Percentiles rank a stretch among this genome's conserved stretches.
These are phyloP conservation scores for Eucalyptus leucophloia DNA, from an alignment of 345 rosid species.

Conservation along the genomic window DNA sequence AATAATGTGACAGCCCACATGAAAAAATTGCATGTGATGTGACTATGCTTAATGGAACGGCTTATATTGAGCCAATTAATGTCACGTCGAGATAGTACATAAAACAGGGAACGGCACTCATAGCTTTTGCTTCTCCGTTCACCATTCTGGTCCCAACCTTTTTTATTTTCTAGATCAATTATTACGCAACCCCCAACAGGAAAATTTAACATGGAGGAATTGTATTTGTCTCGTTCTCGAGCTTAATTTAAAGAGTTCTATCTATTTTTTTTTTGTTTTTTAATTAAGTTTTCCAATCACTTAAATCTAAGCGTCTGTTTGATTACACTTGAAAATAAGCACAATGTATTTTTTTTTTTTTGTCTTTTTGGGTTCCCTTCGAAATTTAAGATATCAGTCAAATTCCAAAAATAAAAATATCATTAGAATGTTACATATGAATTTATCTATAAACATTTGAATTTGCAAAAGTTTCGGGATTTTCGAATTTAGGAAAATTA, in stretches of 20 bases:
- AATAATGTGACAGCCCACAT: not conserved
- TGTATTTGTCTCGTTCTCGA: not conserved
- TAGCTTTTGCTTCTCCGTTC: not conserved
- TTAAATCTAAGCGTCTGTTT: not conserved
- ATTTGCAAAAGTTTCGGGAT: not conserved
- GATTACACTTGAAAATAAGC: not conserved
- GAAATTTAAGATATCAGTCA: not conserved
- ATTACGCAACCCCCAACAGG: not conserved
- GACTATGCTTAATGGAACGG: not conserved
- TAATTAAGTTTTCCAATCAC: not conserved
- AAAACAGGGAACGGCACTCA: not conserved
- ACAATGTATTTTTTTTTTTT: not conserved
- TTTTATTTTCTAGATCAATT: not conserved
- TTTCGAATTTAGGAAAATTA: not conserved
- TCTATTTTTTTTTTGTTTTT: not conserved
- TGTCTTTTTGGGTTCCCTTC: not conserved
- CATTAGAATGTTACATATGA: not conserved
- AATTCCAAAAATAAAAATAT: not conserved
- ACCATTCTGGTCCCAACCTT: not conserved
- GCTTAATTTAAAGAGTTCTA: not conserved
- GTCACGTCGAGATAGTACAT: not conserved
- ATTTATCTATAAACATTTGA: accelerated
- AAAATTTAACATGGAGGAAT: not conserved
- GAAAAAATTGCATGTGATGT: not conserved
- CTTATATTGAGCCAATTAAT: not conserved